Conservation (phyloP, 2,329 filamentous ascomycete species). For the Fragosphaeria purpurea region DNA sequence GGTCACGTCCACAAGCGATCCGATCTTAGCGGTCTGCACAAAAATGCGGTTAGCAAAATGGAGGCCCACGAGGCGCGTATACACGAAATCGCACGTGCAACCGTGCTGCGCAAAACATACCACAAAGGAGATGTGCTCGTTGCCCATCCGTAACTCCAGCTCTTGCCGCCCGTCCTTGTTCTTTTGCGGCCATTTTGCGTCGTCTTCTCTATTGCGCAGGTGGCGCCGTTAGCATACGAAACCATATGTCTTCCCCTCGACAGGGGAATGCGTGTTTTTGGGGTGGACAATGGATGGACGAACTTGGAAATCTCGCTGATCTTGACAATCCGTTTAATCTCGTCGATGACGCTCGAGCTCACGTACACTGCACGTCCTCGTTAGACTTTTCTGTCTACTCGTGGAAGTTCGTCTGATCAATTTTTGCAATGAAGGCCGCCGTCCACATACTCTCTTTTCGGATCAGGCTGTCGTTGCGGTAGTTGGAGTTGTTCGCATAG, state of each 20-base stretch:
- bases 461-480: conserved; percentile 95
- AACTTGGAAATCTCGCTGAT: conserved; percentile 96
- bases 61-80: not conserved
- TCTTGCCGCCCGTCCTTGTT: conserved; percentile 98
- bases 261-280: not conserved
- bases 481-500: conserved; percentile 99
- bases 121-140: conserved; percentile 97
- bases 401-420: too few species aligned
- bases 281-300: conserved; percentile 13
- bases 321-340: conserved; percentile 96
- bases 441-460: conserved; percentile 85
- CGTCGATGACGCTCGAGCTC: conserved; percentile 77
- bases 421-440: too few species aligned
- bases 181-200: conserved; percentile 97
- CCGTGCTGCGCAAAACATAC: conserved; percentile 30
- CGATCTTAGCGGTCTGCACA: conserved; percentile 90
- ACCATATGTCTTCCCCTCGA: too few species aligned
- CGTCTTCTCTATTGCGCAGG: conserved; percentile 64
- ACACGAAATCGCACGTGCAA: conserved; percentile 12
- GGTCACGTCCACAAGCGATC: conserved; percentile 90
- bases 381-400: not conserved
- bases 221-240: too few species aligned
- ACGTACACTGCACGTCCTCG: conserved; percentile 66
- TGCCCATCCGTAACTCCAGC: conserved; percentile 85
- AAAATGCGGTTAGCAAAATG: not conserved